phyloP scores from a whole-genome alignment of 345 rosid genomes.

The Aquilaria yunnanensis region DNA sequence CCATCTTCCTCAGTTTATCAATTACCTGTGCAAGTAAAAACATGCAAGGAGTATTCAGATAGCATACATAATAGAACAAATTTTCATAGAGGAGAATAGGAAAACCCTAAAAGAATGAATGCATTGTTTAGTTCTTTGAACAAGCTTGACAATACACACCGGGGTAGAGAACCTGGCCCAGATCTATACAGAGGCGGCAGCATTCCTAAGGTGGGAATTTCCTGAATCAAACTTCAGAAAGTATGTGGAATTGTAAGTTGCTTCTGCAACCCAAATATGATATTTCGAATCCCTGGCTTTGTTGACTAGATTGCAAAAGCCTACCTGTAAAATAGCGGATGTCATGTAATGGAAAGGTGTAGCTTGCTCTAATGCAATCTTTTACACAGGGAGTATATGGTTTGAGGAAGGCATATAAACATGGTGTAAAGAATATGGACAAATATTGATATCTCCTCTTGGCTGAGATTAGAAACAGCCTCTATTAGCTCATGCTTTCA shows the following conservation, averaged over 20 bases:
- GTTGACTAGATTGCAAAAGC: slow-evolving; percentile 77
- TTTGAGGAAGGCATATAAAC: slow-evolving; percentile 3
- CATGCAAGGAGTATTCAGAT: slow-evolving; percentile 5
- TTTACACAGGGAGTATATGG: too few species aligned
- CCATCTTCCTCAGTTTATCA: slow-evolving; percentile 45
- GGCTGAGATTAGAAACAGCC: too few species aligned
- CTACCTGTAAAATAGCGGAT: slow-evolving; percentile 76
- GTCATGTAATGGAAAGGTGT: too few species aligned
- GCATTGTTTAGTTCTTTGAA: slow-evolving; percentile 2
- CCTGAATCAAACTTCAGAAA: slow-evolving; percentile 40
- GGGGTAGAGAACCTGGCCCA: slow-evolving; percentile 65
- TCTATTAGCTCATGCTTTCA: too few species aligned
- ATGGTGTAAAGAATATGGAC: too few species aligned
- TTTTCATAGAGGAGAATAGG: too few species aligned
- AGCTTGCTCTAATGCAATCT: too few species aligned
- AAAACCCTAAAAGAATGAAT: neutral
- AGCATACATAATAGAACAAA: slow-evolving; percentile 1
- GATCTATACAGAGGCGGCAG: slow-evolving; percentile 35
- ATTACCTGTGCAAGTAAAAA: slow-evolving; percentile 37
- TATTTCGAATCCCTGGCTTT: slow-evolving; percentile 64
- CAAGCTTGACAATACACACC: slow-evolving; percentile 25
- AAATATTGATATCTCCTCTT: too few species aligned
- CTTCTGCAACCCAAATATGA: slow-evolving; percentile 79
- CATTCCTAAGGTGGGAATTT: slow-evolving; percentile 54
- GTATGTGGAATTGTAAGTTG: slow-evolving; percentile 75